Percentiles rank a stretch among this genome's conserved stretches.
Evolutionary conservation across 768 basidiomycete genomes (phyloP).

Genomic region (Rhodocollybia butyracea): DNA sequence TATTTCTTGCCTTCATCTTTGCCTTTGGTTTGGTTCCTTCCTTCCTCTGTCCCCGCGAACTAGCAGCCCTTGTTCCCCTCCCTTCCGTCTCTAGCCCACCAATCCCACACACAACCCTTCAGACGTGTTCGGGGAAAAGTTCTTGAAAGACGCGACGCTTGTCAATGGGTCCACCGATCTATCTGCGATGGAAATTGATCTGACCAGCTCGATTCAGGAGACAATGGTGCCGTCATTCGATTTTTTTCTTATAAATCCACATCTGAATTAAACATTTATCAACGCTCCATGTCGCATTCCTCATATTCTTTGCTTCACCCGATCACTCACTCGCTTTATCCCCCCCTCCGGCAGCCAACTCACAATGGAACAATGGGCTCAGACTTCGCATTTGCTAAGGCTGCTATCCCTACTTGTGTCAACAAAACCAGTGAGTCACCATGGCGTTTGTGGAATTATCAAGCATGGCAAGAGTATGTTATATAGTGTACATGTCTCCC

Average conservation of each 20-base stretch:
- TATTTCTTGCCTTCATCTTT: too few relatives aligned
- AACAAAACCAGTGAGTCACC: slow-evolving; percentile 99
- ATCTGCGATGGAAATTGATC: slow-evolving; percentile 99
- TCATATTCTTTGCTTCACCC: too few relatives aligned
- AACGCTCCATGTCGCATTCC: too few relatives aligned
- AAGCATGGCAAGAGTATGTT: too few relatives aligned
- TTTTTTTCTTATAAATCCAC: neutral
- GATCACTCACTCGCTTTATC: neutral
- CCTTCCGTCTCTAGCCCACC: slow-evolving; percentile 65
- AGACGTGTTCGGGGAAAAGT: slow-evolving; percentile 98
- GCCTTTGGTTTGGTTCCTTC: too few relatives aligned
- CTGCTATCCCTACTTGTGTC: too few relatives aligned
- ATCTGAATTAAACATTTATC: too few relatives aligned
- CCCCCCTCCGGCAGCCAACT: slow-evolving; percentile 58
- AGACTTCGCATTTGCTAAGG: slow-evolving; percentile 97
- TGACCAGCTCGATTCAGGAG: slow-evolving; percentile 95
- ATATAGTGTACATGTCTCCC: too few relatives aligned
- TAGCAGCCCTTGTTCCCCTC: too few relatives aligned
- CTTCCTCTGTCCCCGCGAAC: too few relatives aligned
- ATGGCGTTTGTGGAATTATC: too few relatives aligned
- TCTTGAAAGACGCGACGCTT: slow-evolving; percentile 97
- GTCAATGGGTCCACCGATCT: slow-evolving; percentile 98
- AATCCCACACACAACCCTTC: slow-evolving; percentile 99
- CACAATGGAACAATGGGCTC: slow-evolving; percentile 94
- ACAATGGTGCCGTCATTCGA: slow-evolving; percentile 46